Conservation (phyloP, 208 protist genomes). For the Acanthamoeba royreba region DNA sequence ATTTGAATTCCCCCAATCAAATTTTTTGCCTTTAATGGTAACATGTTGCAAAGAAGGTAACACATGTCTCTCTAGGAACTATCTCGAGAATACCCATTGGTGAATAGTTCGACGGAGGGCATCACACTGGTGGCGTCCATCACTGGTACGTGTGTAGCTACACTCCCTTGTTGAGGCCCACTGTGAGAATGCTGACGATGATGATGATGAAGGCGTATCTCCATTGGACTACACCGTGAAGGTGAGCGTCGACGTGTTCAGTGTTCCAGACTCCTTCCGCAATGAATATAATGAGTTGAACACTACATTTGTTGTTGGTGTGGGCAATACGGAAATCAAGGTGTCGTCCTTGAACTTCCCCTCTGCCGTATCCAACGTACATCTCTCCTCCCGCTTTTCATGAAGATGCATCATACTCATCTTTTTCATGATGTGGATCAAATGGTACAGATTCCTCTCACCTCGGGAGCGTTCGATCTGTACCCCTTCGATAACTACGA, state of each 20-base stretch:
- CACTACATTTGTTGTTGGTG: not conserved
- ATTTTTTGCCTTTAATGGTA: too few relatives aligned
- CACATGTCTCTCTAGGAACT: too few relatives aligned
- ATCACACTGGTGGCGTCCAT: too few relatives aligned
- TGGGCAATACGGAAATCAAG: not conserved
- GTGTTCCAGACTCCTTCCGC: not conserved
- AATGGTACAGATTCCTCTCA: not conserved
- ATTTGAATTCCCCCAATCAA: too few relatives aligned
- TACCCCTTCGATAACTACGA: conserved; percentile 37
- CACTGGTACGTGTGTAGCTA: not conserved
- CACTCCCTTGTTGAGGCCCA: not conserved
- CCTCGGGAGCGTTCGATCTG: not conserved
- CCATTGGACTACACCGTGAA: not conserved
- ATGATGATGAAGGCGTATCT: not conserved
- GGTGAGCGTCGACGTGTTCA: not conserved
- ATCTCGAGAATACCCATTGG: too few relatives aligned
- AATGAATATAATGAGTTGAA: not conserved
- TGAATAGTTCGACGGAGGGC: too few relatives aligned
- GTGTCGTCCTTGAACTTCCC: not conserved
- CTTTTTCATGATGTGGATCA: too few relatives aligned
- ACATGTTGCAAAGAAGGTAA: too few relatives aligned
- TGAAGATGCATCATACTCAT: not conserved
- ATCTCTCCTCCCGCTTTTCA: not conserved
- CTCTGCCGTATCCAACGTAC: not conserved
- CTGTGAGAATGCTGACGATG: not conserved